These are phyloP conservation scores for Teratosphaeria nubilosa DNA, from an alignment of 2,329 filamentous ascomycete genomes.

Conservation along the genomic window DNA sequence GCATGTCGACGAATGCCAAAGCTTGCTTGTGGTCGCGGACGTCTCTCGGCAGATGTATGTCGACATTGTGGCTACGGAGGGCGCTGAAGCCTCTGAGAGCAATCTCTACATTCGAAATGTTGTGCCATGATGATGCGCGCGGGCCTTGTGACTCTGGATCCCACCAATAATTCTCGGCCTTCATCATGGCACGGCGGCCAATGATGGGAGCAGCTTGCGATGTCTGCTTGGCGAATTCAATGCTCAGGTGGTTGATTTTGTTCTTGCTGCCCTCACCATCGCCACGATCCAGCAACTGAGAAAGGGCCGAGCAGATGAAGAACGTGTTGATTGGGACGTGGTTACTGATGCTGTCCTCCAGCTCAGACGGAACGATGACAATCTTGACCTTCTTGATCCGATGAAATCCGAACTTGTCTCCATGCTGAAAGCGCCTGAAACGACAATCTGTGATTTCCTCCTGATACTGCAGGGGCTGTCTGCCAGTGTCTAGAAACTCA, in stretches of 20 bases:
- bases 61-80: slow-evolving; percentile 17
- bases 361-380: slow-evolving; percentile 13
- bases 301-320: slow-evolving; percentile 20
- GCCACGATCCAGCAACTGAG: slow-evolving; percentile 14
- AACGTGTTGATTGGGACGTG: slow-evolving; percentile 19
- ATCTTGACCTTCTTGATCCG: slow-evolving; percentile 21
- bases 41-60: slow-evolving; percentile 13
- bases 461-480: slow-evolving; percentile 22
- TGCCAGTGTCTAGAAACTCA: slow-evolving; percentile 22
- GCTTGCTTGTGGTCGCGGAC: slow-evolving; percentile 9
- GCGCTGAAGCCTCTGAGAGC: slow-evolving; percentile 15
- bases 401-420: slow-evolving; percentile 18
- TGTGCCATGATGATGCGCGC: slow-evolving; percentile 14
- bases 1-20: slow-evolving; percentile 9
- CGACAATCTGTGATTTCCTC: slow-evolving; percentile 13
- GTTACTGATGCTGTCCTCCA: slow-evolving; percentile 3
- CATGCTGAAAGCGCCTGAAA: slow-evolving; percentile 17
- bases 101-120: slow-evolving; percentile 18
- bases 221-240: slow-evolving; percentile 13
- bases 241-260: slow-evolving; percentile 12
- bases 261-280: slow-evolving; percentile 6
- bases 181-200: slow-evolving; percentile 6
- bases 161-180: slow-evolving; percentile 15
- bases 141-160: slow-evolving; percentile 10
- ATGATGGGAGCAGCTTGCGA: not conserved